Evolutionary conservation across 2,329 filamentous ascomycete species (phyloP).

Genomic region (Epichloe elymi): DNA sequence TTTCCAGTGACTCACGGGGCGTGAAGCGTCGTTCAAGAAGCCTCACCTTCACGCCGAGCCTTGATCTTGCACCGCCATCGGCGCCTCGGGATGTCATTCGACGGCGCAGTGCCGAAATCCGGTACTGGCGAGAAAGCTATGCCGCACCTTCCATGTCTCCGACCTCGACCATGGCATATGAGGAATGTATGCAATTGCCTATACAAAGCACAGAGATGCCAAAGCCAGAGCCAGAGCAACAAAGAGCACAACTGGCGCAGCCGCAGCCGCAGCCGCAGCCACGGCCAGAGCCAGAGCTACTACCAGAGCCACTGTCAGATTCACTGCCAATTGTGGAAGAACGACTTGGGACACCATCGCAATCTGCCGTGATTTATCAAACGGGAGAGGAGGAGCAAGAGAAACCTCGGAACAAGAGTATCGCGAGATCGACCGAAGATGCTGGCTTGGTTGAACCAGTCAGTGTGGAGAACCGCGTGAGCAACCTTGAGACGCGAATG

Average conservation of each 20-base stretch:
- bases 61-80: conserved; percentile 12
- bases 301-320: neutral
- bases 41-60: conserved; percentile 38
- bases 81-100: conserved; percentile 21
- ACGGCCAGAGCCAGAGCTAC: conserved; percentile 19
- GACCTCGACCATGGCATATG: conserved; percentile 32
- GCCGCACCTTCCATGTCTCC: conserved; percentile 38
- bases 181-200: conserved; percentile 17
- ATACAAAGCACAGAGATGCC: conserved; percentile 9
- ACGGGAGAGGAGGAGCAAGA: neutral
- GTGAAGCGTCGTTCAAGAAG: conserved; percentile 45
- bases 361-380: neutral
- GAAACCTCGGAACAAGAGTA: neutral
- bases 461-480: conserved; percentile 39
- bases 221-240: conserved; percentile 13
- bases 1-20: conserved; percentile 40
- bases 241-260: neutral
- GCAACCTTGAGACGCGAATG: conserved; percentile 37
- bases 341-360: neutral
- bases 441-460: conserved; percentile 26
- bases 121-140: conserved; percentile 51
- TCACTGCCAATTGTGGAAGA: conserved; percentile 1
- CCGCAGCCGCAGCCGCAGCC: conserved; percentile 15
- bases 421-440: neutral
- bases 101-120: conserved; percentile 49